Evolutionary conservation across 2,329 filamentous ascomycete genomes (phyloP), one percentile per base, ranked within the genome.

Genomic region (Amauroascus niger): DNA sequence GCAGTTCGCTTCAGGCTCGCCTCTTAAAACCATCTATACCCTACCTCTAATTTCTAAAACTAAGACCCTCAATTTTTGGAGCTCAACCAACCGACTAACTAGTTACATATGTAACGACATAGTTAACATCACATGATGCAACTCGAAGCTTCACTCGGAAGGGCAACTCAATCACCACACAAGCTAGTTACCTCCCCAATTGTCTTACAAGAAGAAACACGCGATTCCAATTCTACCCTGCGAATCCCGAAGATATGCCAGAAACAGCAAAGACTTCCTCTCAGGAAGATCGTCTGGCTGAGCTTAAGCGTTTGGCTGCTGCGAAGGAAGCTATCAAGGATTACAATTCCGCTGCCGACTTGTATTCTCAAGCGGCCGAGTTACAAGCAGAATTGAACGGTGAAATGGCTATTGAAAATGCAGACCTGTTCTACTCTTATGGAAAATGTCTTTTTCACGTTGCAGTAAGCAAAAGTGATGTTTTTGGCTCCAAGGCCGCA

Each of bases 401-500:
- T 69, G 93, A 97, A 71, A 87, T 94, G 78, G 83, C 83, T 14
- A 82, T 87, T 3, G 84, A 88, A 55, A 98, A 98, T 63, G 91
- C 90, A 49, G 91, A 97, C 67, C 81, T 98, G 45, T 81, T 97
- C 18, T 98, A 95, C 70, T 81, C 89, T 59, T 98, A 98, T 71
- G 93, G 93, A 13, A 87, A 91, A 66, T 88, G 88, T 54, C 75
- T 98, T 18, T 97, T 95, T 77, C 90, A 90, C 69, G 86, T 97
- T 56, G 93, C 90, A 28, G 87, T 97, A 68, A 84, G 82, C 68
- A 95, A 95, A 71, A 96, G 89, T 66, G 90, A 97, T 65, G 90
- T 98, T 22, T 77, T 98, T 33, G 93, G 93, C 54, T 87, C 86
- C 32, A 86, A 86, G 64, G 86, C 90, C 18, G 78, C 80, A 13